Percentiles rank a stretch among this genome's conserved stretches.
Conservation (phyloP, 2,329 filamentous ascomycete genomes). For the Arachnopeziza araneosa region DNA sequence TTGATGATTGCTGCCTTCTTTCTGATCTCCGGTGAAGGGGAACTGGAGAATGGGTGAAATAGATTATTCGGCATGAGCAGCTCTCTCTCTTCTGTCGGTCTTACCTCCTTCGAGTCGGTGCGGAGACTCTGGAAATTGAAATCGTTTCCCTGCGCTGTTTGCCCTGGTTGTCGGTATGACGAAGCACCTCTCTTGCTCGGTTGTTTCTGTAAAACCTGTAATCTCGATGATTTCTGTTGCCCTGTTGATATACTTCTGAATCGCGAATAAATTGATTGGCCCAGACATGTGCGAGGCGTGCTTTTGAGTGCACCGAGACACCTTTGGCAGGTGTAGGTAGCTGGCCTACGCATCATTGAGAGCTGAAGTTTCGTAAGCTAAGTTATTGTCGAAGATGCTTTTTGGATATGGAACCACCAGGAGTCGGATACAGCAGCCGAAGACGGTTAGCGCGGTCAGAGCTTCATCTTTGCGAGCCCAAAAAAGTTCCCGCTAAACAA, state of each 20-base stretch:
- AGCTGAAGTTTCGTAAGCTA: not conserved
- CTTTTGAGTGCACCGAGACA: slow-evolving; percentile 26
- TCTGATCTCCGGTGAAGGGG: slow-evolving; percentile 83
- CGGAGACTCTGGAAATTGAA: not conserved
- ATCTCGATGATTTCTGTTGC: slow-evolving; percentile 12
- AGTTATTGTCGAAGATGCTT: not conserved
- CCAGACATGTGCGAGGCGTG: slow-evolving; percentile 13
- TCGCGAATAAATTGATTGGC: slow-evolving; percentile 10
- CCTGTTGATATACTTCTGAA: slow-evolving; percentile 22
- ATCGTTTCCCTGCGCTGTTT: slow-evolving; percentile 5
- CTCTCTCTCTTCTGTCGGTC: slow-evolving; percentile 19
- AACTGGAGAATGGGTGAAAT: slow-evolving; percentile 87
- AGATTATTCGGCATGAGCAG: slow-evolving; percentile 62
- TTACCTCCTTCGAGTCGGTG: not conserved
- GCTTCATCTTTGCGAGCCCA: not conserved
- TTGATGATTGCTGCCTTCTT: slow-evolving; percentile 85
- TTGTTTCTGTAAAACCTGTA: slow-evolving; percentile 9
- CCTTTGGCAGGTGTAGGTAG: slow-evolving; percentile 29
- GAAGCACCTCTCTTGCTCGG: slow-evolving; percentile 17
- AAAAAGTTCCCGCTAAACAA: not conserved
- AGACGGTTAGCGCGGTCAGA: not conserved
- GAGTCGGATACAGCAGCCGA: not conserved
- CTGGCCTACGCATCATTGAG: slow-evolving; percentile 22
- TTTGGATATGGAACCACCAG: not conserved
- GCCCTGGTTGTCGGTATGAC: slow-evolving; percentile 18